Base-by-base conservation (phyloP, 257 asterid species). In the Eustoma russellianum region DNA sequence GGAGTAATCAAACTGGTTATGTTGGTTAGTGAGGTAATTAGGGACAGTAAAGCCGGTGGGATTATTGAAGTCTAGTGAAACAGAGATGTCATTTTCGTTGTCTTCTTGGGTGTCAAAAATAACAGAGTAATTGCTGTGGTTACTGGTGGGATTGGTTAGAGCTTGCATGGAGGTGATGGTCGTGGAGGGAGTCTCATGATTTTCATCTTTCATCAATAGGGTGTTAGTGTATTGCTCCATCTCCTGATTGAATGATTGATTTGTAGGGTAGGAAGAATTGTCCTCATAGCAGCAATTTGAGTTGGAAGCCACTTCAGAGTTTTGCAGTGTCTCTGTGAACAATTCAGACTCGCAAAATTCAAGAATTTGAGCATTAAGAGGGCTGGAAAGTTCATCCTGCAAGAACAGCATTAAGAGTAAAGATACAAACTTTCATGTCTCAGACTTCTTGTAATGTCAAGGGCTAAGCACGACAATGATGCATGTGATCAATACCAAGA, bases 341-440 rank as follows among this genome's bases (percentile, higher is more conserved):
- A 80, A 62, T 46, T 80, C 95, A 16, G 94, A 82, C 49, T 85
- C 95, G 40, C 79, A 78, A 44, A 88, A 82, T 13, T 85, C 86
- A 11, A 85, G 62, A 2, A 88, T 61, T 59, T 85, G 91, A 53
- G 83, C 91, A 66, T 75, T 83, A 3, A 85, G 61, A 7, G 91
- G 88, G 77, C 84, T 88, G 49, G 82, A 57, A 41, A 88, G 80
- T 62, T 85, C 95, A 17, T 88, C 94, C 94, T 88, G 77, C 64
- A 38, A 52, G 59, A 52, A 41, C 3, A 52, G 17, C 35, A 48
- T 34, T 13, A 47, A 41, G 41, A 24, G 30, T 24, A 24, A 24
- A 24, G n/a, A n/a, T n/a, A n/a, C n/a, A n/a, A n/a, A n/a, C n/a
- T n/a, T n/a, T n/a, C n/a, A n/a, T n/a, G n/a, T 4, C 30, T 24